A percentile compares a stretch with the other conserved stretches of the same genome.
Evolutionary conservation across 805 yeast species (phyloP).

Genomic region (Clavispora santaluciae): DNA sequence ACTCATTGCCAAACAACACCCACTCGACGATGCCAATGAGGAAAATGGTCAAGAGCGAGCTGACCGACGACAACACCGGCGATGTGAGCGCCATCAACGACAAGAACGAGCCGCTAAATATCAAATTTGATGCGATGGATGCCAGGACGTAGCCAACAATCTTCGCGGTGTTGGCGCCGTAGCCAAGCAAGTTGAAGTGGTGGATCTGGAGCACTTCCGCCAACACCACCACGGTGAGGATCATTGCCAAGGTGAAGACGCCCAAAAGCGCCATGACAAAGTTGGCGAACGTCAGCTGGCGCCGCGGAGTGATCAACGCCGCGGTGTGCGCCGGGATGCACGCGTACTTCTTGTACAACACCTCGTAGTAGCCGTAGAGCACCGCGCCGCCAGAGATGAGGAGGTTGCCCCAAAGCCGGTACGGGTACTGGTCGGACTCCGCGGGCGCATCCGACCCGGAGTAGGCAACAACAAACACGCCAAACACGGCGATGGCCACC

Average conservation of each 20-base stretch:
- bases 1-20: conserved; percentile 53
- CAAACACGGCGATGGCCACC: conserved; percentile 67
- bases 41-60: conserved; percentile 66
- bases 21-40: conserved; percentile 77
- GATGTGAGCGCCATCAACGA: conserved; percentile 78
- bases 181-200: conserved; percentile 49
- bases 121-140: conserved; percentile 58
- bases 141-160: conserved; percentile 44
- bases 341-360: conserved; percentile 65
- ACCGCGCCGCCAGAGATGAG: conserved; percentile 72
- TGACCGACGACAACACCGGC: conserved; percentile 72
- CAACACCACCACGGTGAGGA: conserved; percentile 45
- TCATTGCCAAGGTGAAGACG: conserved; percentile 42
- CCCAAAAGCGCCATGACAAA: conserved; percentile 71
- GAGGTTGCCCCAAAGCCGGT: conserved; percentile 63
- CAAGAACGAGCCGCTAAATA: conserved; percentile 67
- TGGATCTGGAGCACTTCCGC: conserved; percentile 55
- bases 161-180: conserved; percentile 30
- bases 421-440: conserved; percentile 41
- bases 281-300: conserved; percentile 79
- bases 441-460: conserved; percentile 34
- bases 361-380: conserved; percentile 78
- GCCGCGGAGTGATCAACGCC: conserved; percentile 43
- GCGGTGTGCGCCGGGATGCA: conserved; percentile 64
- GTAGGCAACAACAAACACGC: conserved; percentile 78